A percentile compares a stretch with the other conserved stretches of the same genome.
These are phyloP conservation scores for Bipolaris bicolor DNA, from an alignment of 2,329 filamentous ascomycete genomes.

Conservation along the genomic window DNA sequence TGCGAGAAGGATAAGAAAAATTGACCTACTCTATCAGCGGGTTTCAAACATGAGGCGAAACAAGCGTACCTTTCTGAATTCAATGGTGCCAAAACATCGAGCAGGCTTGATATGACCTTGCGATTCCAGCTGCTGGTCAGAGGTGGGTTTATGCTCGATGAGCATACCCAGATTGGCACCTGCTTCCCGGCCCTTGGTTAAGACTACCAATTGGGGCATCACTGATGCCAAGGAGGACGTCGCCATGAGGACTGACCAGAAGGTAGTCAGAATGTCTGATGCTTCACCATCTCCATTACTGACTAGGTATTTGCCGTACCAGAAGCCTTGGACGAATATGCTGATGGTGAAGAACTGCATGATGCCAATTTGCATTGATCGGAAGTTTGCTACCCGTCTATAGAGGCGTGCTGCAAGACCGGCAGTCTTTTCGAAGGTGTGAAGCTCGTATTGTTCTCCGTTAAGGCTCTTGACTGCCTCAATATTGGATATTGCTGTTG, in stretches of 20 bases:
- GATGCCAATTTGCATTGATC: slow-evolving; percentile 74
- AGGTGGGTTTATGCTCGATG: slow-evolving; percentile 46
- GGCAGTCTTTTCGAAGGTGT: slow-evolving; percentile 67
- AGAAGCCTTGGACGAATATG: slow-evolving; percentile 89
- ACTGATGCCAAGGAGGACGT: slow-evolving; percentile 76
- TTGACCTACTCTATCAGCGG: slow-evolving; percentile 62
- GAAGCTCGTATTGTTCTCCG: slow-evolving; percentile 71
- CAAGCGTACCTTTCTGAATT: slow-evolving; percentile 68
- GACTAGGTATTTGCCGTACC: slow-evolving; percentile 79
- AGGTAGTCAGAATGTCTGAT: slow-evolving; percentile 78
- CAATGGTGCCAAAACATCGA: slow-evolving; percentile 69
- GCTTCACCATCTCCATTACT: slow-evolving; percentile 62
- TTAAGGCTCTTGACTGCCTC: slow-evolving; percentile 89
- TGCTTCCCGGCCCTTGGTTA: slow-evolving; percentile 81
- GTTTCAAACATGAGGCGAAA: neutral
- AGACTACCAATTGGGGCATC: slow-evolving; percentile 75
- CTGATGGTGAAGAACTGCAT: slow-evolving; percentile 75
- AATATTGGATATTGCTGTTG: slow-evolving; percentile 73
- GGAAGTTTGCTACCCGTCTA: slow-evolving; percentile 69
- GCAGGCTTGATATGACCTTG: slow-evolving; percentile 31
- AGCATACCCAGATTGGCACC: slow-evolving; percentile 65
- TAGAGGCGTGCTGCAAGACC: slow-evolving; percentile 67
- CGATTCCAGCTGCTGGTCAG: slow-evolving; percentile 20
- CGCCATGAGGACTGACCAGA: slow-evolving; percentile 80
- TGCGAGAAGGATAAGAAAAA: slow-evolving; percentile 80